phyloP scores from a whole-genome alignment of 2,329 filamentous ascomycete genomes.

The Arthrinium puccinioides region DNA sequence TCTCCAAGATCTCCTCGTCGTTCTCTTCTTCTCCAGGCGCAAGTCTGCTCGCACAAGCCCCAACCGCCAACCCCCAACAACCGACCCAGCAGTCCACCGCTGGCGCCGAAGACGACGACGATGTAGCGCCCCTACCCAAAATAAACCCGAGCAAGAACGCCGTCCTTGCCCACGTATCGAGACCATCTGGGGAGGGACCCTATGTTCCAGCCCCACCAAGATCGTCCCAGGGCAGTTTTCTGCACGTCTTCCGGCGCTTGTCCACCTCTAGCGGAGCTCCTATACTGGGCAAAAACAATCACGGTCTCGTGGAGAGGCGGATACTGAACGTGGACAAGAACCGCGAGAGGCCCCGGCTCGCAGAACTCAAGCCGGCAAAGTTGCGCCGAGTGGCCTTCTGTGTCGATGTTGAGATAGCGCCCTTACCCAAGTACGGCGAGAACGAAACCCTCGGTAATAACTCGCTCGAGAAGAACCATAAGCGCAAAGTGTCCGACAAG shows the following conservation, averaged over 20 bases:
- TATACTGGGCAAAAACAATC: constrained; percentile 43
- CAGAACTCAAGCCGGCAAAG: constrained; percentile 73
- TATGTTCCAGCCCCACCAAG: constrained; percentile 72
- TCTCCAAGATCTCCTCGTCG: constrained; percentile 86
- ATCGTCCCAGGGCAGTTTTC: constrained; percentile 60
- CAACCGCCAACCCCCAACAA: constrained; percentile 2
- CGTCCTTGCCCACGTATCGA: constrained; percentile 49
- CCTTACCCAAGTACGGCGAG: constrained; percentile 71
- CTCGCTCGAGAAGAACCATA: constrained; percentile 47
- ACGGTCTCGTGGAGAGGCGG: constrained; percentile 70
- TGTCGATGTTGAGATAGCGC: constrained; percentile 94
- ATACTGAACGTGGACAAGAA: constrained; percentile 79
- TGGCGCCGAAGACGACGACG: constrained; percentile 16
- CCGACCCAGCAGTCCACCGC: constrained; percentile 19
- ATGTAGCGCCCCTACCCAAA: constrained; percentile 40
- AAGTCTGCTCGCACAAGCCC: constrained; percentile 4
- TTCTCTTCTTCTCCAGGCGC: constrained; percentile 58
- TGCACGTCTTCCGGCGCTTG: constrained; percentile 77
- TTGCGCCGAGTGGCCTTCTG: constrained; percentile 87
- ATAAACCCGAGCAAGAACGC: constrained; percentile 47
- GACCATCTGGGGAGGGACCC: constrained; percentile 53
- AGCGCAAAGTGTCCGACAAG: constrained; percentile 59
- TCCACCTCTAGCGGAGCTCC: constrained; percentile 50
- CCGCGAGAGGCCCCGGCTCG: constrained; percentile 70
- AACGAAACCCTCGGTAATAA: constrained; percentile 43